Evolutionary conservation across 1,284 basidiomycete species (phyloP).

Genomic region (Mycena sp.): DNA sequence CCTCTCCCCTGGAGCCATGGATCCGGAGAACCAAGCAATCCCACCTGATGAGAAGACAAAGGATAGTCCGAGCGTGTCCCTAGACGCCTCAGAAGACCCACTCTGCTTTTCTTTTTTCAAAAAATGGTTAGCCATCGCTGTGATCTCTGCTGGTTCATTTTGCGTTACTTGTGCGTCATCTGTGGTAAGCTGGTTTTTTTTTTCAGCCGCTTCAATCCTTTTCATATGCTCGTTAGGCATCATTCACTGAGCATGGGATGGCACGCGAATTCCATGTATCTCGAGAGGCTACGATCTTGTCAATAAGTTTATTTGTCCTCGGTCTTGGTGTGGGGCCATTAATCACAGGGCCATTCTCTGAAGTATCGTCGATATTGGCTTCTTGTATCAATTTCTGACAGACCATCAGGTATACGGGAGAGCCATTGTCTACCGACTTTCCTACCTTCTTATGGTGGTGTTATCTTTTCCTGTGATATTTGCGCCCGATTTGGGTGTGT

Average conservation of each 20-base stretch:
- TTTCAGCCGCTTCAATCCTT: neutral
- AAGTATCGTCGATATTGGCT: neutral
- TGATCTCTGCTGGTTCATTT: constrained; percentile 62
- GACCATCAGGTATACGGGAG: constrained; percentile 62
- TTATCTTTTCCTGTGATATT: constrained; percentile 77
- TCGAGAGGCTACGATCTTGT: constrained; percentile 72
- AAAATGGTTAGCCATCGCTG: constrained; percentile 68
- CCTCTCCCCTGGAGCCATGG: no score
- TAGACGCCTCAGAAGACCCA: constrained; percentile 63
- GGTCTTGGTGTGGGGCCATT: constrained; percentile 57
- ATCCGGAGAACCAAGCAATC: no score
- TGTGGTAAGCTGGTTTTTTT: constrained; percentile 54
- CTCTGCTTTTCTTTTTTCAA: constrained; percentile 53
- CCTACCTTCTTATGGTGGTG: constrained; percentile 59
- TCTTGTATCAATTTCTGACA: neutral
- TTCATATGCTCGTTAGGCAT: constrained; percentile 54
- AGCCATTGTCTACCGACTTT: constrained; percentile 60
- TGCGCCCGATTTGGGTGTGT: constrained; percentile 63
- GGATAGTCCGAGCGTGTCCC: constrained; percentile 36
- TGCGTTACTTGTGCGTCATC: constrained; percentile 80
- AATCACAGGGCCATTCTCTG: constrained; percentile 52
- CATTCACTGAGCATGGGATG: constrained; percentile 72
- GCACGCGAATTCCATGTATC: constrained; percentile 67
- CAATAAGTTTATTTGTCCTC: constrained; percentile 74
- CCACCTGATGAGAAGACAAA: no score